A percentile compares a stretch with the other conserved stretches of the same genome.
Evolutionary conservation across 164 flowering plant species (phyloP).

Genomic region (Protea cynaroides): DNA sequence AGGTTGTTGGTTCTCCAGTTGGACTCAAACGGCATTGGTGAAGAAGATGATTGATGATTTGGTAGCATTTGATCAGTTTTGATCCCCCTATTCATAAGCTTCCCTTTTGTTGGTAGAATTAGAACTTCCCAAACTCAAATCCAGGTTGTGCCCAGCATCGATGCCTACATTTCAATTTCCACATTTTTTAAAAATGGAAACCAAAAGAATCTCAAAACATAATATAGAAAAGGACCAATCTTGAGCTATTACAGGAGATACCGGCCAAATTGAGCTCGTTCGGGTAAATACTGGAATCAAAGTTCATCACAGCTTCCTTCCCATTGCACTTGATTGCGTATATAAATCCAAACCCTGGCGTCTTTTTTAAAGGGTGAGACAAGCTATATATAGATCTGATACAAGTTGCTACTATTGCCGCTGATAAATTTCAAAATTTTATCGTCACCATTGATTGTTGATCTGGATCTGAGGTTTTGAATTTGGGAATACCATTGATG

Average conservation of each 20-base stretch:
- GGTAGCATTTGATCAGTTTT: background rate
- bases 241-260: slow-evolving; percentile 8
- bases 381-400: too few species aligned
- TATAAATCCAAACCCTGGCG: too few species aligned
- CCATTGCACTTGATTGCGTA: slow-evolving; percentile 95
- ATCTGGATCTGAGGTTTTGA: too few species aligned
- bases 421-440: too few species aligned
- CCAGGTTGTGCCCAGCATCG: slow-evolving; percentile 59
- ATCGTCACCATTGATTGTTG: too few species aligned
- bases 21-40: slow-evolving; percentile 15
- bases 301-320: slow-evolving; percentile 97
- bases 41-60: slow-evolving; percentile 18
- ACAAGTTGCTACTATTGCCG: too few species aligned
- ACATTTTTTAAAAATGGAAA: too few species aligned
- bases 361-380: too few species aligned
- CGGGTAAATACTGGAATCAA: slow-evolving; percentile 85
- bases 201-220: background rate
- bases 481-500: too few species aligned
- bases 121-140: slow-evolving; percentile 76
- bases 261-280: slow-evolving; percentile 53
- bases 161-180: slow-evolving; percentile 7
- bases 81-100: slow-evolving; percentile 15
- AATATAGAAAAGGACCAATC: background rate
- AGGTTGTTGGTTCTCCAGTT: slow-evolving; percentile 30
- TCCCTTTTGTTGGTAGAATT: slow-evolving; percentile 40